Conservation (phyloP, 768 basidiomycete species). For the Mycena rebaudengoi region DNA sequence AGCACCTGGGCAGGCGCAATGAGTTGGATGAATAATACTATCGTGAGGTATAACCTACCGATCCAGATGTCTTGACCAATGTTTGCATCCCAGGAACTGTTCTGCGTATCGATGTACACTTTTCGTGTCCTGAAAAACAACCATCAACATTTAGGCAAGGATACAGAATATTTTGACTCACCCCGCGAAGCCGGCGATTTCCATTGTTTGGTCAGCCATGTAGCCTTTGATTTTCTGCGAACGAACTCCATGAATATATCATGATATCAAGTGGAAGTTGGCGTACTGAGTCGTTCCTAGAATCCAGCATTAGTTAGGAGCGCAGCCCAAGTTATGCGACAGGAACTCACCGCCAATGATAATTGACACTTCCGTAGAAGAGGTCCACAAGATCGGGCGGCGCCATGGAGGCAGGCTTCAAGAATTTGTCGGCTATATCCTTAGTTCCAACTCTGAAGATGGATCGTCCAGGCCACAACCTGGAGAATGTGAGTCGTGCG, state of each 20-base stretch:
- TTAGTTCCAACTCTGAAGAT: no score
- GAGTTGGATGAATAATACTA: no score
- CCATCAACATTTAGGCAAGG: no score
- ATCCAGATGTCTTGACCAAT: background rate
- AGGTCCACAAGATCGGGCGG: conserved; percentile 11
- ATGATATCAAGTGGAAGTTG: background rate
- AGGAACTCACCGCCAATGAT: no score
- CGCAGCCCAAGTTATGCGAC: no score
- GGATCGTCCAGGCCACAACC: no score
- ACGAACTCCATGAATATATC: background rate
- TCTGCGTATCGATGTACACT: background rate
- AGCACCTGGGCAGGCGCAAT: no score
- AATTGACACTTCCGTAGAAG: no score
- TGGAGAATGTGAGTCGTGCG: no score
- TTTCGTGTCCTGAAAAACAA: background rate
- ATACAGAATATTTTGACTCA: background rate
- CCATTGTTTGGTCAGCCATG: background rate
- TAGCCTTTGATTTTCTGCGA: background rate
- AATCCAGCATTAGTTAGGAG: background rate
- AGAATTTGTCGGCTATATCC: conserved; percentile 14
- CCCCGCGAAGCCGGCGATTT: background rate
- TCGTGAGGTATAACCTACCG: no score
- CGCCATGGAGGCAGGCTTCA: background rate
- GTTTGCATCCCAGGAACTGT: background rate
- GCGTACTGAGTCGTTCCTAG: background rate